A percentile compares a stretch with the other conserved stretches of the same genome.
phyloP scores from a whole-genome alignment of 1,284 basidiomycete species.

The Leccinum subfulvum region DNA sequence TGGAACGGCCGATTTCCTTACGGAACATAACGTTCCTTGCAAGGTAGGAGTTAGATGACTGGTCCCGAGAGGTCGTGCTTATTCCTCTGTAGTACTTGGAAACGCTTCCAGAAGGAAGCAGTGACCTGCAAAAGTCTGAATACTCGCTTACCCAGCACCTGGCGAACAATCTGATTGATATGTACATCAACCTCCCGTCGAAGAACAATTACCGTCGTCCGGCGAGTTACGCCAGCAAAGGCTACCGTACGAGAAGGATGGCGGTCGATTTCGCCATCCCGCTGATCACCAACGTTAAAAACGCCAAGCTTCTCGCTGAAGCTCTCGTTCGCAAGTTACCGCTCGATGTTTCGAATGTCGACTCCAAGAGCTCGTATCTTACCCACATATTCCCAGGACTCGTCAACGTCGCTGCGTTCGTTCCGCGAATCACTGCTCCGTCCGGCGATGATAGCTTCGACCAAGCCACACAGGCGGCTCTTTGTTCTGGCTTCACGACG shows the following conservation, averaged over 20 bases:
- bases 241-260: constrained; percentile 96
- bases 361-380: constrained; percentile 93
- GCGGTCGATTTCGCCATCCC: constrained; percentile 99
- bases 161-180: constrained; percentile 94
- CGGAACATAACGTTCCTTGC: constrained; percentile 81
- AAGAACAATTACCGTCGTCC: constrained; percentile 98
- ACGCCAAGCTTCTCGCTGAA: constrained; percentile 95
- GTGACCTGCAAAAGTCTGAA: constrained; percentile 86
- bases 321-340: constrained; percentile 88
- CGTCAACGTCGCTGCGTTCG: constrained; percentile 85
- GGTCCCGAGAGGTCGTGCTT: neutral
- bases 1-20: constrained; percentile 94
- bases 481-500: constrained; percentile 87
- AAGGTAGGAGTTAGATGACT: constrained; percentile 51
- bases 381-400: constrained; percentile 93
- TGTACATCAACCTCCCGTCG: constrained; percentile 99
- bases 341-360: constrained; percentile 86
- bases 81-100: constrained; percentile 75
- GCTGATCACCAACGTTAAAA: constrained; percentile 98
- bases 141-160: constrained; percentile 94
- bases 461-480: constrained; percentile 74
- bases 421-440: constrained; percentile 70
- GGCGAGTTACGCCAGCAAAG: constrained; percentile 95
- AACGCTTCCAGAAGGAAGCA: constrained; percentile 74
- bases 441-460: constrained; percentile 63